Conservation (phyloP, 306 rosid genomes). For the Boehmeria nivea region DNA sequence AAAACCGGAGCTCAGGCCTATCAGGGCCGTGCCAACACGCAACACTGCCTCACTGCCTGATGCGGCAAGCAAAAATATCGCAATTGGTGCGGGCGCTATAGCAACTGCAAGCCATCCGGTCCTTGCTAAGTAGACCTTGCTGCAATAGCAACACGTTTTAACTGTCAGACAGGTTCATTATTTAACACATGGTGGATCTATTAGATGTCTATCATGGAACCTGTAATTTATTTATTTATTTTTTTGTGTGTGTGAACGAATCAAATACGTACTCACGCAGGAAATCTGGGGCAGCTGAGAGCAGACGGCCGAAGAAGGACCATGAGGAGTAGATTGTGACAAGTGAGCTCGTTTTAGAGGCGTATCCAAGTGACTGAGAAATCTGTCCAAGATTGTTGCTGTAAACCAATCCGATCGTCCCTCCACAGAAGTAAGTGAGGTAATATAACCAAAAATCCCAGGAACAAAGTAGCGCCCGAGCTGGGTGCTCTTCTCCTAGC, state of each 20-base stretch:
- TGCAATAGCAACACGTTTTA: constrained; percentile 27
- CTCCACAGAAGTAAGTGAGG: constrained; percentile 69
- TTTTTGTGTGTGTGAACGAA: not conserved
- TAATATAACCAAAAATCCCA: constrained; percentile 82
- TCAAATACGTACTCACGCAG: constrained; percentile 46
- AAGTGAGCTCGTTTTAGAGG: constrained; percentile 46
- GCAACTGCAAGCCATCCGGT: constrained; percentile 87
- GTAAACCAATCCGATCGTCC: constrained; percentile 74
- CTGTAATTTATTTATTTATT: not conserved
- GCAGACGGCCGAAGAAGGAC: constrained; percentile 85
- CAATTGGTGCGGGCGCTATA: constrained; percentile 75
- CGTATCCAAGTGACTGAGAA: constrained; percentile 59
- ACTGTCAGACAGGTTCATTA: no score
- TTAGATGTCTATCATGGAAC: not conserved
- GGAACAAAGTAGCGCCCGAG: constrained; percentile 31
- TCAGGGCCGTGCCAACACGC: constrained; percentile 57
- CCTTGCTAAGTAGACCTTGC: constrained; percentile 75
- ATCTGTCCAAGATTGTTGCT: constrained; percentile 88
- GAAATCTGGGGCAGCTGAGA: constrained; percentile 75
- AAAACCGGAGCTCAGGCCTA: constrained; percentile 87
- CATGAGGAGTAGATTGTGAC: constrained; percentile 74
- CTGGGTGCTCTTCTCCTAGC: constrained; percentile 66
- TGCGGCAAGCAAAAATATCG: constrained; percentile 58
- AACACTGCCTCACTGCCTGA: constrained; percentile 47
- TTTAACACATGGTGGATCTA: not conserved